Base-by-base conservation (phyloP, 371 early-diverging fungal genomes). In the Lichtheimia corymbifera region DNA sequence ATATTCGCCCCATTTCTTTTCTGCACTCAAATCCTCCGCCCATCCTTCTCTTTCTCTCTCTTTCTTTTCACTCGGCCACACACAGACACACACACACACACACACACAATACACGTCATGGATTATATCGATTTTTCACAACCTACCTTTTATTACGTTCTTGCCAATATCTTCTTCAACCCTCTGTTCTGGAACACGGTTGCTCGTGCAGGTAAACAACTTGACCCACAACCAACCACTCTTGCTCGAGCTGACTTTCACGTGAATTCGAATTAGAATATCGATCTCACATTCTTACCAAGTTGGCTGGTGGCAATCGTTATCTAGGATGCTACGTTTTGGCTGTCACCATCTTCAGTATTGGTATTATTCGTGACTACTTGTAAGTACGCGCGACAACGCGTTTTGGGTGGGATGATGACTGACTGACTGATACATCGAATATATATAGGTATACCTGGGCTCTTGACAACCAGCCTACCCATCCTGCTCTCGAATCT, bases 151-250 rank as follows among this genome's bases (percentile, higher is more conserved):
- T 89, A 87, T 77, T 61, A 85, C 56, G 70, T 90, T 18, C 66
- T 88, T 22, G 90, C 79, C 15, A 83, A 86, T 59, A 91, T 95
- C 42, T 61, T 89, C 22, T 95, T 96, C 79, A 95, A 94, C 66
- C 96, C 96, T 27, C 66, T 89, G 42, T 92, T 89, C 67, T 96
- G 96, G 96, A 96, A 95, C 72, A 86, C 90, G 20, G 93, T 86
- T 24, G 96, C 96, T 5, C 85, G 91, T 44, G 78, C 74, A 70
- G 91, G 90, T 90, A 76, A 65, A 59, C 13, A 28, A 27, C 4
- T 51, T 40, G 42, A 15, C 17, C 4, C 42, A 13, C 15, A 18
- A 45, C 15, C 18, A 7, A 47, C 17, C 9, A 47, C 47, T 12
- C 47, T 12, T 43, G 11, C n/a, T 47, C 15, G 11, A 18, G 47